Percentiles rank a stretch among this genome's conserved stretches.
Evolutionary conservation across 2,329 filamentous ascomycete genomes (phyloP).

Genomic region (Zalaria sp.): DNA sequence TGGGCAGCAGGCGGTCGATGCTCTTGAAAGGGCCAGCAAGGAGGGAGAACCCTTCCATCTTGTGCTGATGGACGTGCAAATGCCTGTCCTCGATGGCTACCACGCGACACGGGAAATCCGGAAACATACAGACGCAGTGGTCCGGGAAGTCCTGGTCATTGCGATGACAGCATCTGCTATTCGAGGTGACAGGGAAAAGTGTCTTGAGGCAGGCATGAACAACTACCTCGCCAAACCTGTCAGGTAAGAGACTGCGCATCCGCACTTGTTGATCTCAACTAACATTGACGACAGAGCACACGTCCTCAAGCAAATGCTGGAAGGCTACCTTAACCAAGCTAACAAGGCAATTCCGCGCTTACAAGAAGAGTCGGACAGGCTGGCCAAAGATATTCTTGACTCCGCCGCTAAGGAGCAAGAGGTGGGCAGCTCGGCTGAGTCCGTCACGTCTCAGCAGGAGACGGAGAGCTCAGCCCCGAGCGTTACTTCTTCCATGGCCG

Average conservation of each 20-base stretch:
- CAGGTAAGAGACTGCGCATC: constrained; percentile 26
- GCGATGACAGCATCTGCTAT: constrained; percentile 96
- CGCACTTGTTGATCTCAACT: neutral
- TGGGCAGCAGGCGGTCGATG: constrained; percentile 75
- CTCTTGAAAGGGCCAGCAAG: constrained; percentile 56
- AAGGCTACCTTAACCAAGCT: constrained; percentile 45
- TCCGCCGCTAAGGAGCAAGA: neutral
- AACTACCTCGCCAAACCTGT: constrained; percentile 94
- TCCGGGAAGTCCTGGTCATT: constrained; percentile 78
- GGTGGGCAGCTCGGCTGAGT: too few relatives aligned
- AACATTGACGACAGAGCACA: constrained; percentile 36
- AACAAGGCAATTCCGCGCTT: constrained; percentile 29
- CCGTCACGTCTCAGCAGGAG: too few relatives aligned
- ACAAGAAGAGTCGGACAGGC: constrained; percentile 28
- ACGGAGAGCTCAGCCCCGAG: too few relatives aligned
- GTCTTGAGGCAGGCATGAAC: constrained; percentile 92
- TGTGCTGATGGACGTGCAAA: constrained; percentile 91
- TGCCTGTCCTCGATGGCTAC: constrained; percentile 87
- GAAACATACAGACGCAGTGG: constrained; percentile 58
- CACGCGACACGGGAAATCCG: constrained; percentile 77
- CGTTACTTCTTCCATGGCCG: too few relatives aligned
- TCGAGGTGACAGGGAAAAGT: constrained; percentile 87
- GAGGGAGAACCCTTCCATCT: constrained; percentile 73
- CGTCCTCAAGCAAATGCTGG: constrained; percentile 71
- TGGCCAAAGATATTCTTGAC: constrained; percentile 23